Base-by-base conservation (phyloP, 2,329 filamentous ascomycete species). In the Trichoderma pleuroti region DNA sequence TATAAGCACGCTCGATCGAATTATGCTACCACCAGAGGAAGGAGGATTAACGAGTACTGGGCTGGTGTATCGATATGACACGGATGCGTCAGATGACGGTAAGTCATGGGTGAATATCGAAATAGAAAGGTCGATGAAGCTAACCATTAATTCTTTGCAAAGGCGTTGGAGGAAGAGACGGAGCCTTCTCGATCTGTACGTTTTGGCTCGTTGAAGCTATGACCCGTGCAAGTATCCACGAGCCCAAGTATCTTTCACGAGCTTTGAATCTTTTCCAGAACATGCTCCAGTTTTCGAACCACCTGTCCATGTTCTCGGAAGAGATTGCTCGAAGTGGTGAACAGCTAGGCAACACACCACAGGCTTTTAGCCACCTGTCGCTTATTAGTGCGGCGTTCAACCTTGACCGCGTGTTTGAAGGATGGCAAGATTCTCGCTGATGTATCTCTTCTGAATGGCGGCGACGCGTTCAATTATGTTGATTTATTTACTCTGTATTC, bases 131-230 rank as follows among this genome's bases (percentile, higher is more conserved):
- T 14, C 26, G 28, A 36, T 24, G 26, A 52, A 34, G 21, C 39
- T 61, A 36, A 26, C 16, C 12, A 59, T 52, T 61, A 42, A 21
- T 4, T 21, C 26, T 57, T 56, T 54, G 12, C 18, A 54, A 74
- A 91, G 90, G 91, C 34, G 90, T 94, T 10, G 91, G 91, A 46
- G 92, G 92, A 21, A 85, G 86, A 65, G 92, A 94, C 80, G 92
- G 92, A 26, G 91, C 91, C 24, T 94, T 94, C 77, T 90, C 87
- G 76, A 93, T 94, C 91, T 93, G 91, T 77, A 94, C 91, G 0
- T 94, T 94, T 78, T 94, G 92, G 92, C 87, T 93, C 0, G 91
- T 94, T 14, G 92, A 94, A 80, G 91, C 92, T 28, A 86, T 94
- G 81, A 92, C 91, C 34, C 86, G 92, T 36, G 91, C 91, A 74